Evolutionary conservation across 139 green algal genomes (phyloP), one percentile per base, ranked within the genome.

Genomic region (Limnomonas spitsbergensis): DNA sequence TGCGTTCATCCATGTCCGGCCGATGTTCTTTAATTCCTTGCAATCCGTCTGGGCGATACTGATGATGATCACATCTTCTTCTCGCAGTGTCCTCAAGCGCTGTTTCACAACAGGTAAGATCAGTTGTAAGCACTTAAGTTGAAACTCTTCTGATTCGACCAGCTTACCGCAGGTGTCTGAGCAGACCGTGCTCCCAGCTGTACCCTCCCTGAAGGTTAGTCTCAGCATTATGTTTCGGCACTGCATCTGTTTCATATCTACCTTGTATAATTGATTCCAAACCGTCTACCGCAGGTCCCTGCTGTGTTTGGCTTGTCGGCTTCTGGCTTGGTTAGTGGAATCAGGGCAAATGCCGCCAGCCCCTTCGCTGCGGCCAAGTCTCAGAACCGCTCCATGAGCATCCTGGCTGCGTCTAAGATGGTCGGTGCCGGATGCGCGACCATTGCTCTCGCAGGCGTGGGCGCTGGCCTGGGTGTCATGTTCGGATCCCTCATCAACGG

Each of bases 401-500:
- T 87, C 42, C 76, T 87, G 78, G 83, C 83, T 73, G 83, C 83
- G 24, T 84, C 78, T 71, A 93, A 93, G 89, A 86, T 92, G 85
- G 89, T 93, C 73, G 89, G 89, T 76, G 89, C 89, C 47, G 88
- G 89, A 69, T 91, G 86, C 84, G 89, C 89, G 38, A 93, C 89
- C 69, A 93, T 93, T 56, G 86, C 88, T 54, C 69, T 92, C 69
- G 89, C 87, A n/a, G 89, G 89, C 78, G 86, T 90, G 72, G 88
- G 86, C 70, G 88, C 86, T 72, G 89, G 89, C 69, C 89, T 94
- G 81, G 89, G 89, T 75, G 90, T 92, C 67, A 90, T 94, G 84
- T 92, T 94, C 83, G 88, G 89, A 75, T 92, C 88, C 69, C 81
- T 94, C 38, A 94, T 94, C 81, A 90, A 90, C 77, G 89, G 86